phyloP scores from a whole-genome alignment of 208 protist species.

The Leptomonas seymouri region DNA sequence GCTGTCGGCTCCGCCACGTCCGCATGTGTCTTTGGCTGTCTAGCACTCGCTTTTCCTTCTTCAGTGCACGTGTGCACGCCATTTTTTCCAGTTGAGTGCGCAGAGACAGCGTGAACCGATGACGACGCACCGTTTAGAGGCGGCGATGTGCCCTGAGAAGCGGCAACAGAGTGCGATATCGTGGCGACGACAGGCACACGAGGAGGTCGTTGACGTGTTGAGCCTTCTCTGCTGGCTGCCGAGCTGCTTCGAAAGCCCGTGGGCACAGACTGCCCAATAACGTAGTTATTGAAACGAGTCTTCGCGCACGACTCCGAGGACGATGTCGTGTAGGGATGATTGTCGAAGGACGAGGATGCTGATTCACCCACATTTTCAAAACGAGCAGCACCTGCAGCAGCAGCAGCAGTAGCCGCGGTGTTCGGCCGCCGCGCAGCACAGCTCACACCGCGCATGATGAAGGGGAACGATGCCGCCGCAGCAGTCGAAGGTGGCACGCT shows the following conservation, averaged over 20 bases:
- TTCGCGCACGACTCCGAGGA: neutral
- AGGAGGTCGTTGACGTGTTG: constrained; percentile 3
- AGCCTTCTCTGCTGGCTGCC: neutral
- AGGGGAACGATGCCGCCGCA: neutral
- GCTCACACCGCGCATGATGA: neutral
- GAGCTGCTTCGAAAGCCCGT: neutral
- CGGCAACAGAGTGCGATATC: neutral
- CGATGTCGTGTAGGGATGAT: neutral
- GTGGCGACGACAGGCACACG: constrained; percentile 2
- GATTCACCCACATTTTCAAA: neutral
- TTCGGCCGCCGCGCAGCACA: neutral
- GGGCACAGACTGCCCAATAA: constrained; percentile 8
- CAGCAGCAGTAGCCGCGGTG: neutral
- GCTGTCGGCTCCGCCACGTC: too few species aligned
- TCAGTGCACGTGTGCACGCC: too few species aligned
- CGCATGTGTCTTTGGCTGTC: too few species aligned
- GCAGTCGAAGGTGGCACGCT: neutral
- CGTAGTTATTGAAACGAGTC: constrained; percentile 29
- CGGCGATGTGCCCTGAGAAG: neutral
- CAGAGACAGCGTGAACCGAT: too few species aligned
- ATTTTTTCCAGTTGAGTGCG: too few species aligned
- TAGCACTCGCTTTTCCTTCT: too few species aligned
- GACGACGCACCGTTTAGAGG: neutral
- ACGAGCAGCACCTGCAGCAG: neutral
- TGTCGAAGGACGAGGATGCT: neutral